These are phyloP conservation scores for Geranium incanum DNA, from an alignment of 441 rosid genomes.

Conservation along the genomic window DNA sequence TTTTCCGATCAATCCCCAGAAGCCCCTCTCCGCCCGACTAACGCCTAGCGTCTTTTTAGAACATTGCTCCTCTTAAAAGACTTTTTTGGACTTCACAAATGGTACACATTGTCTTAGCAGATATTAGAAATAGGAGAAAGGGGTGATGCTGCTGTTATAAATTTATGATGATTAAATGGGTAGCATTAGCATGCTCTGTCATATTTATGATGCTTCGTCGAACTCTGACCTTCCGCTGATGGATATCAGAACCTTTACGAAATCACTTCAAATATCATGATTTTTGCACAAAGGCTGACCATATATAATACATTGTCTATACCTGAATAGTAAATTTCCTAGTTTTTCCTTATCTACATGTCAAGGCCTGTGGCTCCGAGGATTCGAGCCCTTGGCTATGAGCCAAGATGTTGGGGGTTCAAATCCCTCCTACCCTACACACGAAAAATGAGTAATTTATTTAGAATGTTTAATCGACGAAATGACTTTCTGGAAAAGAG, in stretches of 20 bases:
- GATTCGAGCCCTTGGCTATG: neutral
- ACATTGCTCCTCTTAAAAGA: slow-evolving; percentile 13
- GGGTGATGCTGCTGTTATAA: neutral
- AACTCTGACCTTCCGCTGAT: neutral
- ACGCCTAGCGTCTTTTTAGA: too few relatives aligned
- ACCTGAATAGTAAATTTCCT: slow-evolving; percentile 4
- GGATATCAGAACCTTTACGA: neutral
- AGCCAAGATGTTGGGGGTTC: neutral
- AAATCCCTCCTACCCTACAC: neutral
- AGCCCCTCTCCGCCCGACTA: too few relatives aligned
- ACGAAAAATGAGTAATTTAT: too few relatives aligned
- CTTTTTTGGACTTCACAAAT: slow-evolving; percentile 4
- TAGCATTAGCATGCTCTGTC: neutral
- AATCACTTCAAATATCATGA: neutral
- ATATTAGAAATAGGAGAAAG: slow-evolving; percentile 3
- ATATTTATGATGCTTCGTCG: neutral
- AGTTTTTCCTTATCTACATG: neutral
- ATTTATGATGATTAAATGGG: neutral
- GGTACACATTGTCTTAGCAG: neutral
- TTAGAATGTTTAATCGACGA: too few relatives aligned
- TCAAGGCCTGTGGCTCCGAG: neutral
- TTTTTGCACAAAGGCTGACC: neutral
- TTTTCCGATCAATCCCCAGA: too few relatives aligned
- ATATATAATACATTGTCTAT: neutral
- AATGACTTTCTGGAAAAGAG: too few relatives aligned